Evolutionary conservation across 768 basidiomycete species (phyloP), one percentile per base, ranked within the genome.

Genomic region (Leccinum arenicola): DNA sequence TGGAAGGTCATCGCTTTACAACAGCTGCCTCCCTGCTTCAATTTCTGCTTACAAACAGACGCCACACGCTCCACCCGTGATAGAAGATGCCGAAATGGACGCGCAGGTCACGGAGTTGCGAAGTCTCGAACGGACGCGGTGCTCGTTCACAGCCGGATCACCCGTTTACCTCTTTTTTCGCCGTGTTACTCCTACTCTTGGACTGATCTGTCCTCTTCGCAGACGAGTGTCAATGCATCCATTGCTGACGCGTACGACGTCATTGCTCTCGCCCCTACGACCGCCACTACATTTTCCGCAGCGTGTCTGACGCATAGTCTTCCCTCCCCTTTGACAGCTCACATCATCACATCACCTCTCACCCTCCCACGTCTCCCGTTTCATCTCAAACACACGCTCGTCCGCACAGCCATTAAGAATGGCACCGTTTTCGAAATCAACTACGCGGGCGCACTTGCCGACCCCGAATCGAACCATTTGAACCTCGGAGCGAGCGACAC

Each of bases 371-470:
- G 92, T 12, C 82, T 92, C 1, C 85, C 90, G 1, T 95, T 88
- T 69, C 81, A 88, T 63, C 79, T 95, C 67, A 93, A 90, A 66
- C 91, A 93, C 67, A 93, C 93, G 0, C 78, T 93, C 50, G 82
- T 94, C 35, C 84, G 90, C 48, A 87, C 88, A 0, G 91, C 93
- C 1, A 78, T 91, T 23, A 87, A 86, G 64, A 91, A 91, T 61
- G 93, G 93, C 8, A 87, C 87, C 0, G 87, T 86, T 0, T 93
- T 95, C 66, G 93, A 94, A 72, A 82, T 95, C 50, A 80, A 79
- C 62, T 94, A 93, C 61, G 84, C 84, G 0, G 88, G 89, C 14
- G 88, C 89, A 0, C 72, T 94, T 0, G 85, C 82, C 1, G 85
- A 86, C 51, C 78, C 80, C 19, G 84, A 86, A 50, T 58, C 78